phyloP scores from a whole-genome alignment of 768 basidiomycete genomes.

The Boletus sp. region DNA sequence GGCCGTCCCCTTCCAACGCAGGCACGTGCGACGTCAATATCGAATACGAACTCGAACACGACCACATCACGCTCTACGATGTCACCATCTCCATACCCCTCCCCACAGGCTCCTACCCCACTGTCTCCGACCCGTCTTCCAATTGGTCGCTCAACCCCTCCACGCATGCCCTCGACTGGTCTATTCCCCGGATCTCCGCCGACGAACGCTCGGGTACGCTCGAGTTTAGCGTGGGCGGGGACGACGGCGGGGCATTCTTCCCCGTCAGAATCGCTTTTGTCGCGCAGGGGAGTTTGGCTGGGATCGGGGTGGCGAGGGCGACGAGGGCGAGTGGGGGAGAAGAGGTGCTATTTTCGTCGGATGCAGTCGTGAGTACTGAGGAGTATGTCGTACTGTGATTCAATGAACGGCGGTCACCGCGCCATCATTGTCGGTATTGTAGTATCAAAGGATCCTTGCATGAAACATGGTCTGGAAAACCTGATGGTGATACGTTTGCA shows the following conservation, averaged over 20 bases:
- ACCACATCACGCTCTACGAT: conserved; percentile 75
- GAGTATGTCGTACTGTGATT: conserved; percentile 54
- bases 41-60: conserved; percentile 94
- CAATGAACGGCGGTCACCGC: too few relatives aligned
- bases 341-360: conserved; percentile 53
- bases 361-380: conserved; percentile 50
- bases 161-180: conserved; percentile 84
- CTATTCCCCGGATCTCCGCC: conserved; percentile 61
- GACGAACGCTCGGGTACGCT: conserved; percentile 76
- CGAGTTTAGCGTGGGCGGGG: conserved; percentile 85
- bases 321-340: conserved; percentile 49
- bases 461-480: background rate
- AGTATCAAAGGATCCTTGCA: background rate
- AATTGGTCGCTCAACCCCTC: conserved; percentile 81
- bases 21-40: conserved; percentile 95
- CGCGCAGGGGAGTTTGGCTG: conserved; percentile 75
- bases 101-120: conserved; percentile 83
- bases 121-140: conserved; percentile 61
- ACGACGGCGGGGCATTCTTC: conserved; percentile 85
- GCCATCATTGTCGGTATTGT: background rate
- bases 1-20: conserved; percentile 90
- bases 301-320: conserved; percentile 62
- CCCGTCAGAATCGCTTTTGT: conserved; percentile 84
- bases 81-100: conserved; percentile 89
- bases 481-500: background rate